A percentile compares a stretch with the other conserved stretches of the same genome.
Evolutionary conservation across 345 rosid species (phyloP).

Genomic region (Gossypium anomalum): DNA sequence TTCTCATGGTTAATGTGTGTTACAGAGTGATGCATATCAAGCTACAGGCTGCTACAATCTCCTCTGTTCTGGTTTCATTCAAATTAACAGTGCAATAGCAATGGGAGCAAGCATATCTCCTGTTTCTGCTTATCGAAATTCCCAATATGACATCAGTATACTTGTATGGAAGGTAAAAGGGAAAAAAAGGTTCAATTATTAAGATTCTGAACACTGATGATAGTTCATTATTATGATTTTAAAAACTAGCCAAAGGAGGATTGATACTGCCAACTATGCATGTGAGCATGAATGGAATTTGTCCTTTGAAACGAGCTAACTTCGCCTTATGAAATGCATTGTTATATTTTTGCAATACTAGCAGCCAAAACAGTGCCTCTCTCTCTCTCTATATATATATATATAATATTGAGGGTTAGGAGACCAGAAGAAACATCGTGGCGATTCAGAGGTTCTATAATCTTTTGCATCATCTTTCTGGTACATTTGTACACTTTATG

Average conservation of each 20-base stretch:
- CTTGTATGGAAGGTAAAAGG: constrained; percentile 88
- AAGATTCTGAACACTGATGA: neutral
- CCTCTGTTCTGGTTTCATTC: constrained; percentile 93
- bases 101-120: constrained; percentile 99
- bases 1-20: neutral
- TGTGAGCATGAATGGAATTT: constrained; percentile 25
- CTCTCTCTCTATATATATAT: too few species aligned
- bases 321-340: constrained; percentile 11
- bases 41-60: constrained; percentile 98
- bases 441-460: constrained; percentile 18
- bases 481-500: neutral
- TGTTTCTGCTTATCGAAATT: constrained; percentile 70
- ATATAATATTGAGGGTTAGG: constrained; percentile 3
- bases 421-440: constrained; percentile 21
- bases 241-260: neutral
- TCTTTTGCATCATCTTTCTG: constrained; percentile 17
- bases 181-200: neutral
- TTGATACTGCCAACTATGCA: constrained; percentile 20
- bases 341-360: constrained; percentile 16
- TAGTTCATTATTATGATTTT: neutral
- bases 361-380: neutral
- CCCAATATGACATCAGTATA: constrained; percentile 94
- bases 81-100: constrained; percentile 87
- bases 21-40: constrained; percentile 97
- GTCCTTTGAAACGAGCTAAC: constrained; percentile 21